phyloP scores from a whole-genome alignment of 2,329 filamentous ascomycete genomes.

The Diaporthe sp. region DNA sequence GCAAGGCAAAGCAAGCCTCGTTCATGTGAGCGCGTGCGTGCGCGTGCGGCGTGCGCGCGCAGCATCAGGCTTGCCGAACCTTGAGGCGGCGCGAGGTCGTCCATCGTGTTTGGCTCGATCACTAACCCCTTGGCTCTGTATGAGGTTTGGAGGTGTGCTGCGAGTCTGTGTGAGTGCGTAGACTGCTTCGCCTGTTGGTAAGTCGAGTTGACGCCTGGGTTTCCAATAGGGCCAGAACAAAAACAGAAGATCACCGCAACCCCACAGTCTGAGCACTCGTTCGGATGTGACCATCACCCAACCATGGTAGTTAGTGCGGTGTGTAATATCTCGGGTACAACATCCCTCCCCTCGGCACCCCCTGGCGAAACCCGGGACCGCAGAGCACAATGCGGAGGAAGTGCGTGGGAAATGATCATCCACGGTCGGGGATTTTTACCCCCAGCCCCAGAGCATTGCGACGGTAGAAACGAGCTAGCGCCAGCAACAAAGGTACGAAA shows the following conservation, averaged over 20 bases:
- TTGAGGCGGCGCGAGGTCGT: slow-evolving; percentile 15
- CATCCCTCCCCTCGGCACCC: slow-evolving; percentile 10
- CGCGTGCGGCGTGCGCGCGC: neutral
- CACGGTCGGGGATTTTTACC: slow-evolving; percentile 19
- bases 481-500: neutral
- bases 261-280: slow-evolving; percentile 33
- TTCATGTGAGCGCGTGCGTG: slow-evolving; percentile 1
- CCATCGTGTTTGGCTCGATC: slow-evolving; percentile 12
- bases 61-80: neutral
- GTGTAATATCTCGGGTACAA: slow-evolving; percentile 14
- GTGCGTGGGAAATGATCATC: slow-evolving; percentile 16
- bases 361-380: slow-evolving; percentile 6
- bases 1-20: neutral
- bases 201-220: neutral
- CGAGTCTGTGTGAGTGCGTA: slow-evolving; percentile 13
- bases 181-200: neutral
- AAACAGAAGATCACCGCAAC: slow-evolving; percentile 8
- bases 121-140: slow-evolving; percentile 1
- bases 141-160: slow-evolving; percentile 6
- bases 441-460: slow-evolving; percentile 7
- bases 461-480: neutral
- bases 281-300: slow-evolving; percentile 28
- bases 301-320: slow-evolving; percentile 20
- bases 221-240: neutral
- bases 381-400: slow-evolving; percentile 5